phyloP scores from a whole-genome alignment of 352 stramenopile genomes.

The Saprolegnia diclina region DNA sequence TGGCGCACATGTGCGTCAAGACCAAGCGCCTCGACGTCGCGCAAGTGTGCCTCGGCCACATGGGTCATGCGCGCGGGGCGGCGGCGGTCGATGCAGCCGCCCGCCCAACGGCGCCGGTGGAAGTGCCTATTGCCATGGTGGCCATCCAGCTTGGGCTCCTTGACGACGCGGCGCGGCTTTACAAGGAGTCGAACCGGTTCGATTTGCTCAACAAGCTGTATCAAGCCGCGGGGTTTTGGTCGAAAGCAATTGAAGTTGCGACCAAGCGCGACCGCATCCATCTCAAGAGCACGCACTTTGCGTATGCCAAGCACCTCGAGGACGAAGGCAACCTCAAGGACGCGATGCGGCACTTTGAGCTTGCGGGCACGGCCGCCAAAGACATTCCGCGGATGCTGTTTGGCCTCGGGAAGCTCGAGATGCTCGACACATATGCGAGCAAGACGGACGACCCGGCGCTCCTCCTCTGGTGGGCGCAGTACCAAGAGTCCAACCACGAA shows the following conservation, averaged over 20 bases:
- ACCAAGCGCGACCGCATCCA: constrained; percentile 88
- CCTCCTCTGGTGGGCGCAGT: constrained; percentile 91
- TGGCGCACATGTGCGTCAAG: constrained; percentile 95
- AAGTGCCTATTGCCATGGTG: constrained; percentile 86
- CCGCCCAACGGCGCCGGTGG: constrained; percentile 34
- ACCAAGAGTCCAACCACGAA: constrained; percentile 86
- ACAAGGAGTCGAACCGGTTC: constrained; percentile 85
- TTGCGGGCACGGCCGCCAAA: constrained; percentile 80
- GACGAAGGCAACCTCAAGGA: constrained; percentile 79
- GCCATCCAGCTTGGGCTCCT: constrained; percentile 90
- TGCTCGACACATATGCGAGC: constrained; percentile 88
- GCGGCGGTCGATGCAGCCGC: constrained; percentile 80
- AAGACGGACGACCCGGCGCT: constrained; percentile 83
- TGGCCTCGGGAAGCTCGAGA: constrained; percentile 75
- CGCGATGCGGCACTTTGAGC: constrained; percentile 90
- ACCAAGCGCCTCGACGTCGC: constrained; percentile 92
- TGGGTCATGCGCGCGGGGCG: constrained; percentile 88
- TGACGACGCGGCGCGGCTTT: constrained; percentile 88
- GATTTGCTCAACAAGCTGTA: constrained; percentile 92
- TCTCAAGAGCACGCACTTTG: constrained; percentile 86
- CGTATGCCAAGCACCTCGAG: constrained; percentile 87
- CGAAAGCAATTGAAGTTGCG: constrained; percentile 85
- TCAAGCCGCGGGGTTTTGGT: constrained; percentile 86
- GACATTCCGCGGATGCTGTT: constrained; percentile 93
- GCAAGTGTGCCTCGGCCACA: constrained; percentile 92